Percentiles rank a stretch among this genome's conserved stretches.
Conservation (phyloP, 2,329 filamentous ascomycete genomes). For the Sporothrix pseudoabietina region DNA sequence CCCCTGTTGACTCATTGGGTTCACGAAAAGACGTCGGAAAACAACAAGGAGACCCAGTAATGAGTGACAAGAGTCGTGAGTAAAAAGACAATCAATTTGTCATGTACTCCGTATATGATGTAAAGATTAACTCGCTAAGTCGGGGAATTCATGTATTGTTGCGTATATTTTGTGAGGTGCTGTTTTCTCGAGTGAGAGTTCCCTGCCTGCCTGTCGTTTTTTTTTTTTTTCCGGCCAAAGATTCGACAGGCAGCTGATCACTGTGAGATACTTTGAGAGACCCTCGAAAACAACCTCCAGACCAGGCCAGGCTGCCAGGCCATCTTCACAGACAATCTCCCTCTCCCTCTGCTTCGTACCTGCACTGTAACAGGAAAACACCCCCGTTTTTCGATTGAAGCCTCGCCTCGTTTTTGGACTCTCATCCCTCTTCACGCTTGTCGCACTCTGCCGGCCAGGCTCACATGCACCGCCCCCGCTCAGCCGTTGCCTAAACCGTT, state of each 20-base stretch:
- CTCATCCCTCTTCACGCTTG: neutral
- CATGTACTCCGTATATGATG: neutral
- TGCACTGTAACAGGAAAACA: neutral
- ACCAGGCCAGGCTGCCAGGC: neutral
- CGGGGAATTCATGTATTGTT: neutral
- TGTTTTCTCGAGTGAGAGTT: neutral
- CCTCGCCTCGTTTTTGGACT: neutral
- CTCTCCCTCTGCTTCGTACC: too few relatives aligned
- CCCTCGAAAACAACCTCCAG: neutral
- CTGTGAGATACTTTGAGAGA: neutral
- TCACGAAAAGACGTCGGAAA: neutral
- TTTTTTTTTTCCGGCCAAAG: neutral
- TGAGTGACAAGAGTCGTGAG: neutral
- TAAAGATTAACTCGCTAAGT: neutral
- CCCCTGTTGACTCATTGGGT: neutral
- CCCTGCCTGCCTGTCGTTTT: neutral
- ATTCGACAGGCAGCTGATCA: neutral
- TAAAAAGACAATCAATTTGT: neutral
- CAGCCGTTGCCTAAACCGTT: slow-evolving; percentile 11
- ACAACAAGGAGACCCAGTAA: neutral
- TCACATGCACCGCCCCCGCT: neutral
- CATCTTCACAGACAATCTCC: neutral
- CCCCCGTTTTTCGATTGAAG: slow-evolving; percentile 1
- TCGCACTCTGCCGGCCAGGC: neutral
- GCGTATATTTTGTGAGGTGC: neutral